Evolutionary conservation across 139 green algal species (phyloP).

Genomic region (Microglena sp.): DNA sequence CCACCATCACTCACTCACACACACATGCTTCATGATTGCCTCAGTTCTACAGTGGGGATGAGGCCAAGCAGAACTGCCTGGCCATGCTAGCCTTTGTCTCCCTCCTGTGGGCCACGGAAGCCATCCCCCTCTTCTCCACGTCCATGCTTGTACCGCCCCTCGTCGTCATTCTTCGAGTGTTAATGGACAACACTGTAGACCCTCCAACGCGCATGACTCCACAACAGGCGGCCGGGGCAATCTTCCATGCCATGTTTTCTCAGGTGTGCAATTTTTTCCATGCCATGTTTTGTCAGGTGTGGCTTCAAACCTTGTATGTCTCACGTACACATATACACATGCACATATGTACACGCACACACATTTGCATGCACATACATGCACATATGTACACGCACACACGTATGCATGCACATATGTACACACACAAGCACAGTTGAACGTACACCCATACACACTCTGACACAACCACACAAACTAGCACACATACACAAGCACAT

Average conservation of each 20-base stretch:
- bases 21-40: conserved; percentile 17
- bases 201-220: conserved; percentile 27
- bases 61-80: conserved; percentile 45
- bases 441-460: background rate
- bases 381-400: background rate
- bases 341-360: no score
- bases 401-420: background rate
- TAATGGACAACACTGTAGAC: conserved; percentile 30
- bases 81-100: conserved; percentile 50
- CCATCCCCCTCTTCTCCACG: conserved; percentile 61
- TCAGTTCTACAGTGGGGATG: conserved; percentile 27
- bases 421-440: background rate
- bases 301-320: background rate
- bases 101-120: conserved; percentile 46
- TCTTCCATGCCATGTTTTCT: conserved; percentile 61
- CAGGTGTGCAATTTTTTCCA: no score
- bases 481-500: no score
- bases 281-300: background rate
- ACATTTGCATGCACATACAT: no score
- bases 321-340: background rate
- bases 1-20: background rate
- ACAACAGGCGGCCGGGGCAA: conserved; percentile 39
- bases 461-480: no score
- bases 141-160: conserved; percentile 51
- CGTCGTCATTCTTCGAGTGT: conserved; percentile 27